These are phyloP conservation scores for Furculomyces boomerangus DNA, from an alignment of 371 early-diverging fungal species.

Conservation along the genomic window DNA sequence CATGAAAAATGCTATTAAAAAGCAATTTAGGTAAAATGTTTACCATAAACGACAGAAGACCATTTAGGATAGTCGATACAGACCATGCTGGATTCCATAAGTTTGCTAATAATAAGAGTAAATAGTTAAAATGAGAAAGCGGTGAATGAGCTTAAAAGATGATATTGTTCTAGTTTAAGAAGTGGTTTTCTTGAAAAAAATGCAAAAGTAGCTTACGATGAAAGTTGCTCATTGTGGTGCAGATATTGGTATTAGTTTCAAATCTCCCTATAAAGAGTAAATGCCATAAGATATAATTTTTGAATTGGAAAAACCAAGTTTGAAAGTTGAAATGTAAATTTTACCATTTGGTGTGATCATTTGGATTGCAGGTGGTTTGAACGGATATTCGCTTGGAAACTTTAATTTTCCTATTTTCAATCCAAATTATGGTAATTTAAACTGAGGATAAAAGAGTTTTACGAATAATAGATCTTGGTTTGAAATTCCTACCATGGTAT, in stretches of 20 bases:
- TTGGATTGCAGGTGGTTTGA: conserved; percentile 83
- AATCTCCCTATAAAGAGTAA: conserved; percentile 34
- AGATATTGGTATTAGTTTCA: conserved; percentile 72
- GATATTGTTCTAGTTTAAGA: not conserved
- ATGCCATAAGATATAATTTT: conserved; percentile 20
- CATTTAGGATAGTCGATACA: conserved; percentile 85
- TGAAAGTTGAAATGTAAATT: not conserved
- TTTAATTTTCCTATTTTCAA: conserved; percentile 38
- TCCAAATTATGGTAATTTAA: not conserved
- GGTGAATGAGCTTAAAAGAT: not conserved
- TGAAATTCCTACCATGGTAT: conserved; percentile 58
- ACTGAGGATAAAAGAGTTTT: not conserved
- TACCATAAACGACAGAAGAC: conserved; percentile 90
- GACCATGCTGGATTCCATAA: conserved; percentile 97
- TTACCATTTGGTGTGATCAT: conserved; percentile 83
- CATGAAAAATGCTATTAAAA: not conserved
- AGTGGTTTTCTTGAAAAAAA: not conserved
- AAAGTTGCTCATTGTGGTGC: conserved; percentile 89
- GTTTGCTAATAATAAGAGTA: conserved; percentile 16
- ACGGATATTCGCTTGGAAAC: conserved; percentile 94
- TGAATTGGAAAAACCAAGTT: not conserved
- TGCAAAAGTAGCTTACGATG: conserved; percentile 27
- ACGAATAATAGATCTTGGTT: too few relatives aligned
- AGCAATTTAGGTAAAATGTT: not conserved
- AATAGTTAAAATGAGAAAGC: not conserved